Base-by-base conservation (phyloP, 129 eudicot genomes). In the Daucus carota region DNA sequence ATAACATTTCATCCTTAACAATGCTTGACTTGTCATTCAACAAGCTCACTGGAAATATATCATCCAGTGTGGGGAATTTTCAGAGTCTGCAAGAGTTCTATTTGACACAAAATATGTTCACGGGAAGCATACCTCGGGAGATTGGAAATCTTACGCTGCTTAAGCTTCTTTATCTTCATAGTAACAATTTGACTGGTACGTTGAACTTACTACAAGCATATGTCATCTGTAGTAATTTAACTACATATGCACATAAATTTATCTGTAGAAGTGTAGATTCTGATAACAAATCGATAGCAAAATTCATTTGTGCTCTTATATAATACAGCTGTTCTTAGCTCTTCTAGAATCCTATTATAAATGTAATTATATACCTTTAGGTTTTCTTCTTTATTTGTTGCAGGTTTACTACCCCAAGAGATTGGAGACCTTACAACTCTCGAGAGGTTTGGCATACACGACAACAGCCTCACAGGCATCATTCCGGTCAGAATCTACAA, bases 1-100 rank as follows among this genome's bases (percentile, higher is more conserved):
- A 78, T 81, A 88, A 85, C 87, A 76, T 85, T 70, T 78, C 92
- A 31, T 85, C 84, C 62, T 75, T 88, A 38, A 75, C n/a, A 48
- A 0, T 26, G 6, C 15, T 85, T 10, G 70, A 81, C 60, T 45
- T 85, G 5, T 0, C 34, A 28, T 73, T 46, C 67, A 85, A 86
- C 73, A 24, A n/a, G 24, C 78, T 88, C 16, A 81, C 65, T 6
- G 90, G 90, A 7, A 70, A 40, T 68, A 65, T 88, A 75, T 83
- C 84, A 6, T 33, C 77, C 11, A 36, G 40, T 75, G 54, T 80
- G 10, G 84, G 80, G 80, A 77, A 80, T 65, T 73, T 78, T 26
- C 77, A 42, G 77, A 36, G 65, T 13, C 84, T 88, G 54, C 82
- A n/a, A 65, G 4, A 32, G 12, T 22, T 88, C 47, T 3, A 8